A percentile compares a stretch with the other conserved stretches of the same genome.
phyloP scores from a whole-genome alignment of 129 eudicot genomes.

The Helichrysum umbraculigerum region DNA sequence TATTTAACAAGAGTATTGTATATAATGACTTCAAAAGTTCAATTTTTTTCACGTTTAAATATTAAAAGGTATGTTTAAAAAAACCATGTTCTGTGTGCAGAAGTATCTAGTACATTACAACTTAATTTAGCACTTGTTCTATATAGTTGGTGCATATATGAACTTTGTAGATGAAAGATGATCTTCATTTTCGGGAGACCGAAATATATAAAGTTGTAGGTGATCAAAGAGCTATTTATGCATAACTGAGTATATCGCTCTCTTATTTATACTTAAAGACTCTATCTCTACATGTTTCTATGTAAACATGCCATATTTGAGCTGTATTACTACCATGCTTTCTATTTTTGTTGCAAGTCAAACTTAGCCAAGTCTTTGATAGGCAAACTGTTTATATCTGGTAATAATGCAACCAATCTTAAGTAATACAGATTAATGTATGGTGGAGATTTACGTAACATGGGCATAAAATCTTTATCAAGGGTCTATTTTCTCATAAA shows the following conservation, averaged over 20 bases:
- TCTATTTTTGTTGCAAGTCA: background rate
- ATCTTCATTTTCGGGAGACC: slow-evolving; percentile 1
- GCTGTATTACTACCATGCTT: background rate
- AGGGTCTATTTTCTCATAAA: slow-evolving; percentile 3
- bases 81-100: no score
- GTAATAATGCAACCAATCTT: background rate
- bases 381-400: background rate
- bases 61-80: background rate
- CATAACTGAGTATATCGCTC: background rate
- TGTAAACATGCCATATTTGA: slow-evolving; percentile 5
- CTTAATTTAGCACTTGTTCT: background rate
- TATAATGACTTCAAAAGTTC: background rate
- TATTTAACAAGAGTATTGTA: background rate
- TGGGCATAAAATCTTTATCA: background rate
- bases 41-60: background rate
- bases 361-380: slow-evolving; percentile 12
- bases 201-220: background rate
- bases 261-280: background rate
- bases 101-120: no score
- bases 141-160: background rate
- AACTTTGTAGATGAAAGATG: slow-evolving; percentile 12
- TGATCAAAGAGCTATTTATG: background rate
- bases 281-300: background rate
- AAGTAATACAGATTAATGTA: no score
- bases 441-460: slow-evolving; percentile 5